These are phyloP conservation scores for Populus trichocarpa DNA, from an alignment of 441 rosid species.

Conservation along the genomic window DNA sequence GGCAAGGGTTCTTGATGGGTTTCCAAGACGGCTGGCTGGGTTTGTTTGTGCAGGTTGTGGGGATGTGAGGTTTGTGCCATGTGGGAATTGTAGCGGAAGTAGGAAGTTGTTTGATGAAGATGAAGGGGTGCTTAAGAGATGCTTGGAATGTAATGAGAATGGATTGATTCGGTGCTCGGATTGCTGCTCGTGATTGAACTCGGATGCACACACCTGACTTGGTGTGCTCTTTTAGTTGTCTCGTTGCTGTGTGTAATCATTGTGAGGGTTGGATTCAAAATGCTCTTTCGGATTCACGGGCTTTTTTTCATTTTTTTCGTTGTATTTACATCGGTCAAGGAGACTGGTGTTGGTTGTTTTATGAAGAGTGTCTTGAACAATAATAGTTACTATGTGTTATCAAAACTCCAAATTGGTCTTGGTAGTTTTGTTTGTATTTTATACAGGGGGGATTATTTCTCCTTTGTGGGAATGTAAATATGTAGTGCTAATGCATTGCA, in stretches of 20 bases:
- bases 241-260: slow-evolving; percentile 14
- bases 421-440: slow-evolving; percentile 30
- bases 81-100: slow-evolving; percentile 87
- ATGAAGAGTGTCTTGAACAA: slow-evolving; percentile 30
- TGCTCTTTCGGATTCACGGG: slow-evolving; percentile 13
- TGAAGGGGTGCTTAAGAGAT: slow-evolving; percentile 64
- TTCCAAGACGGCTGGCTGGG: slow-evolving; percentile 64
- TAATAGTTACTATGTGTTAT: slow-evolving; percentile 24
- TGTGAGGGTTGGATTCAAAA: slow-evolving; percentile 31
- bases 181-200: slow-evolving; percentile 52
- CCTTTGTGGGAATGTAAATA: slow-evolving; percentile 46
- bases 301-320: slow-evolving; percentile 6
- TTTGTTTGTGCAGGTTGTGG: slow-evolving; percentile 70
- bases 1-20: slow-evolving; percentile 63
- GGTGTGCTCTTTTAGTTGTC: slow-evolving; percentile 7
- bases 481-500: slow-evolving; percentile 33
- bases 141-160: slow-evolving; percentile 81
- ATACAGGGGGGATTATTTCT: slow-evolving; percentile 26
- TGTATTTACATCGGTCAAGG: slow-evolving; percentile 21
- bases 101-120: slow-evolving; percentile 87
- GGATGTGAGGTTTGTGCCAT: slow-evolving; percentile 74
- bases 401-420: slow-evolving; percentile 36
- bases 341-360: slow-evolving; percentile 30
- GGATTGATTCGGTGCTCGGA: slow-evolving; percentile 81
- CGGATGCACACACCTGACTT: not conserved